Evolutionary conservation across 345 rosid species (phyloP).

Genomic region (Euphorbia peplus): DNA sequence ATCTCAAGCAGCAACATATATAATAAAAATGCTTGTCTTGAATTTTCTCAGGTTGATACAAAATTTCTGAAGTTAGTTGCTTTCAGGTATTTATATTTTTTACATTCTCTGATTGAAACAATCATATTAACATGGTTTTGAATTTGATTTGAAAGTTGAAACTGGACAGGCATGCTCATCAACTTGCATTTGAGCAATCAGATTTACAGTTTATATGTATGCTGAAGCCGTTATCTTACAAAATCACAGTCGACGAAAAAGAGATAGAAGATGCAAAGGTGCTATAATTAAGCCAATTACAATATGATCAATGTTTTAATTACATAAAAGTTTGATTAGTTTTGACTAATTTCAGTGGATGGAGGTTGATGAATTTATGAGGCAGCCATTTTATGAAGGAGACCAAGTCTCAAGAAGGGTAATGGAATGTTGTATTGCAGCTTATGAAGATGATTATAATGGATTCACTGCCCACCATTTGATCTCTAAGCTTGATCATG

Average conservation of each 20-base stretch:
- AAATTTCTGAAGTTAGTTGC: conserved; percentile 43
- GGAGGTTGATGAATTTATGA: conserved; percentile 34
- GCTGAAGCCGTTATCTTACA: conserved; percentile 41
- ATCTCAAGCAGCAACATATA: no score
- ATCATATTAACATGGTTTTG: no score
- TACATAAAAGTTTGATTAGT: no score
- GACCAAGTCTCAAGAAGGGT: conserved; percentile 40
- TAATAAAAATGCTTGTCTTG: no score
- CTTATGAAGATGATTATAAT: conserved; percentile 25
- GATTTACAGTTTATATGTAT: conserved; percentile 47
- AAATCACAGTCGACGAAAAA: conserved; percentile 37
- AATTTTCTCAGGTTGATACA: conserved; percentile 37
- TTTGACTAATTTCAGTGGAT: conserved; percentile 41
- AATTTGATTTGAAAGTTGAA: neutral
- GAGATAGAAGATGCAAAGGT: conserved; percentile 51
- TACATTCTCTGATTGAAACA: neutral
- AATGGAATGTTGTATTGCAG: conserved; percentile 37
- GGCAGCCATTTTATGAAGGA: conserved; percentile 39
- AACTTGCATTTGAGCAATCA: conserved; percentile 45
- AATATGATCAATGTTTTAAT: no score
- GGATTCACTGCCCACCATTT: conserved; percentile 44
- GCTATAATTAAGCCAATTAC: neutral
- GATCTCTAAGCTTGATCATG: conserved; percentile 50
- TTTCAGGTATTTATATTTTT: conserved; percentile 33
- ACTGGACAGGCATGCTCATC: conserved; percentile 41